These are phyloP conservation scores for Aegilops longissima DNA, from an alignment of 176 grass and related monocot species.

Conservation along the genomic window DNA sequence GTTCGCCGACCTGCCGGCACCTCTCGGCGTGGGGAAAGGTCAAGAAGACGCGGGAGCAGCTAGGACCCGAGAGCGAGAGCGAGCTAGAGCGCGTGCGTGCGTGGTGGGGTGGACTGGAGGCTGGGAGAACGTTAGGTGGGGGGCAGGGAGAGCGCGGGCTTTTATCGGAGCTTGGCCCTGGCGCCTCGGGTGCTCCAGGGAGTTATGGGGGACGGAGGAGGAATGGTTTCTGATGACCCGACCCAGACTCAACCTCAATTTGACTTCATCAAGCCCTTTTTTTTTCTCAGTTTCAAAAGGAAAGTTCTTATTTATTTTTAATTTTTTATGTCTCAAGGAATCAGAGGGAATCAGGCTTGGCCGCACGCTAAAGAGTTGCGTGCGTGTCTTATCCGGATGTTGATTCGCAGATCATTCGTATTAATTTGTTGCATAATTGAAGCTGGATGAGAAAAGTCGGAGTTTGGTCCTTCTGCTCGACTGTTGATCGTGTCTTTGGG, in stretches of 20 bases:
- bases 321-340: not conserved
- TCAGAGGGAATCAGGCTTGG: not conserved
- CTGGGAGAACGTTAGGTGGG: slow-evolving; percentile 30
- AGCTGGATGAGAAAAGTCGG: not conserved
- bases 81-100: not conserved
- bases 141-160: not conserved
- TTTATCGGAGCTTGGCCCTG: slow-evolving; percentile 1
- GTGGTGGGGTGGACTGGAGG: slow-evolving; percentile 1
- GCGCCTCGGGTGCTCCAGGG: not conserved
- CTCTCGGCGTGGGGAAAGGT: not conserved
- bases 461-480: not conserved
- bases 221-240: not conserved
- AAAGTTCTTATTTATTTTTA: not conserved
- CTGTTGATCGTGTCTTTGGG: too few relatives aligned
- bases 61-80: not conserved
- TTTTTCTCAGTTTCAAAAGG: not conserved
- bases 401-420: not conserved
- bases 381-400: not conserved
- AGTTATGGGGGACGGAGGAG: not conserved
- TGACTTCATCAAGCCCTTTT: not conserved
- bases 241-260: not conserved
- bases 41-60: not conserved
- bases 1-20: not conserved
- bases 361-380: not conserved
- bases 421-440: not conserved